Evolutionary conservation across 164 flowering plant genomes (phyloP).

Genomic region (Piper betle): DNA sequence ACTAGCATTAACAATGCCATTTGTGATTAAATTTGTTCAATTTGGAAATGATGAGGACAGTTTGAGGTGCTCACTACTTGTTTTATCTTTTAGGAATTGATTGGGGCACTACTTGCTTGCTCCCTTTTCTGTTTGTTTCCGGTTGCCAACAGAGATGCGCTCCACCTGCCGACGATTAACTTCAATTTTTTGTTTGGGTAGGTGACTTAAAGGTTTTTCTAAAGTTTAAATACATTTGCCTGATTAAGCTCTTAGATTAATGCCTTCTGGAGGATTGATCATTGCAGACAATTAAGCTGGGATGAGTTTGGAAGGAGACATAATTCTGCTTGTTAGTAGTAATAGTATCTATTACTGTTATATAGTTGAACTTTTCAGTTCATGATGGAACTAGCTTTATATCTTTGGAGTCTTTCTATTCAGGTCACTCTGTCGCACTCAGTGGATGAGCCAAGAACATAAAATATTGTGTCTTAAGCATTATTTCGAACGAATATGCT

Average conservation of each 20-base stretch:
- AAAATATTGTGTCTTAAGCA: slow-evolving; percentile 75
- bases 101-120: slow-evolving; percentile 74
- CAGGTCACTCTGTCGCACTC: slow-evolving; percentile 49
- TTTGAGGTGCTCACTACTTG: not conserved
- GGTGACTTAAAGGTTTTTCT: slow-evolving; percentile 18
- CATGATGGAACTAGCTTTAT: not conserved
- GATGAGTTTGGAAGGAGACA: no score
- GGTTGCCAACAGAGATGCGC: slow-evolving; percentile 32
- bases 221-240: not conserved
- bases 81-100: slow-evolving; percentile 58
- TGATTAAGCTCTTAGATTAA: no score
- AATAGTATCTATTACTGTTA: no score
- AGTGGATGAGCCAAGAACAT: slow-evolving; percentile 40
- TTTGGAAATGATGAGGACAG: not conserved
- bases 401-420: slow-evolving; percentile 2
- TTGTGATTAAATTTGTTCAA: no score
- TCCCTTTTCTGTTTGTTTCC: slow-evolving; percentile 91
- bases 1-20: no score
- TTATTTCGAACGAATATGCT: slow-evolving; percentile 71
- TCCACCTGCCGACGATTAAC: slow-evolving; percentile 72
- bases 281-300: no score
- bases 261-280: no score
- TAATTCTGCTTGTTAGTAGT: not conserved
- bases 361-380: no score
- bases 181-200: slow-evolving; percentile 84